Percentiles rank a stretch among this genome's conserved stretches.
phyloP scores from a whole-genome alignment of 257 asterid species.

The Datura wrightii region DNA sequence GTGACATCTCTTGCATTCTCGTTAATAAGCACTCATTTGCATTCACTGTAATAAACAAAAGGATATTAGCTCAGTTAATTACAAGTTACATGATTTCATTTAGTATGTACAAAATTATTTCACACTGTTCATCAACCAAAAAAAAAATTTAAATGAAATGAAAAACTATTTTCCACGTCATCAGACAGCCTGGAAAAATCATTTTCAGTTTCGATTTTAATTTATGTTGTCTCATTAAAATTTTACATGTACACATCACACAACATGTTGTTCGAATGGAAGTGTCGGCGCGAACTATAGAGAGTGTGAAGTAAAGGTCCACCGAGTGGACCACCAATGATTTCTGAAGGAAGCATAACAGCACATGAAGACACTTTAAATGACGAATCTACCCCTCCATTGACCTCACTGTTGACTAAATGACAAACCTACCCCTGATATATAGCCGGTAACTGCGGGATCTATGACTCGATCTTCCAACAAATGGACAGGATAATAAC shows the following conservation, averaged over 20 bases:
- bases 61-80: slow-evolving; percentile 2
- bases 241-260: neutral
- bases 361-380: slow-evolving; percentile 42
- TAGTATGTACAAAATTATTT: too few relatives aligned
- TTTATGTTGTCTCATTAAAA: neutral
- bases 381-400: slow-evolving; percentile 39
- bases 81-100: neutral
- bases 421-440: slow-evolving; percentile 47
- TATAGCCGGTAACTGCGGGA: slow-evolving; percentile 37
- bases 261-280: neutral
- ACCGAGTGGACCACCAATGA: neutral
- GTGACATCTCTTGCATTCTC: slow-evolving; percentile 79
- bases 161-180: neutral
- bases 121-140: too few relatives aligned
- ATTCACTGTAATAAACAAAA: slow-evolving; percentile 53
- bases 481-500: slow-evolving; percentile 32
- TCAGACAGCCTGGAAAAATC: neutral
- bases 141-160: neutral
- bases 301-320: neutral
- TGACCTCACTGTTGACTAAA: slow-evolving; percentile 33
- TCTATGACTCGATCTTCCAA: slow-evolving; percentile 22
- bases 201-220: slow-evolving; percentile 11
- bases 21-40: slow-evolving; percentile 67
- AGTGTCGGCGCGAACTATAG: neutral
- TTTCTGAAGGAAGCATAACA: slow-evolving; percentile 32